phyloP scores from a whole-genome alignment of 768 basidiomycete genomes.

The Leccinum imitatum region DNA sequence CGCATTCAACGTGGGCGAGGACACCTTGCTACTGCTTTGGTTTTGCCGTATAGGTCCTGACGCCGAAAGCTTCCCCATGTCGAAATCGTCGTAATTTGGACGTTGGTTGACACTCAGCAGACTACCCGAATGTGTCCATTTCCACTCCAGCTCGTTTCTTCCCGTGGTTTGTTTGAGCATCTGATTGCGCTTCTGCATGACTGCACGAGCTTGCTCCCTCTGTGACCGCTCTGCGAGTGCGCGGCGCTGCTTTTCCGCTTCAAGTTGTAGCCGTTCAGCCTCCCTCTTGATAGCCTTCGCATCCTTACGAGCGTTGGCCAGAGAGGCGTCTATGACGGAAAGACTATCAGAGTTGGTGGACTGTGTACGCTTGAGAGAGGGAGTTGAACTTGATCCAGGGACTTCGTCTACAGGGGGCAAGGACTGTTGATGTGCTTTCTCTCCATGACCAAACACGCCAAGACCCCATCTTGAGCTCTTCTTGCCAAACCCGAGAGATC shows the following conservation, averaged over 20 bases:
- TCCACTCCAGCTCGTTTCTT: constrained; percentile 65
- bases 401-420: constrained; percentile 76
- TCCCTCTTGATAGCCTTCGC: constrained; percentile 80
- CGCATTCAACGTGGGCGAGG: constrained; percentile 55
- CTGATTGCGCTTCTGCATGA: constrained; percentile 86
- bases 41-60: constrained; percentile 66
- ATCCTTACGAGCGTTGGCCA: constrained; percentile 46
- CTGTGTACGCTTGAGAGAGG: constrained; percentile 76
- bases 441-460: constrained; percentile 66
- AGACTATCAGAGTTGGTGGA: constrained; percentile 74
- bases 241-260: constrained; percentile 84
- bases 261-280: constrained; percentile 70
- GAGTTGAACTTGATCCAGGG: constrained; percentile 51
- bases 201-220: constrained; percentile 86
- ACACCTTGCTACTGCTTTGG: constrained; percentile 40
- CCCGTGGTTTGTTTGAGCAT: constrained; percentile 58
- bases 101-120: constrained; percentile 41
- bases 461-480: constrained; percentile 69
- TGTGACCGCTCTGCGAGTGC: constrained; percentile 70
- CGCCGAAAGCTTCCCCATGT: constrained; percentile 53
- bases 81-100: constrained; percentile 28
- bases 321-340: constrained; percentile 53
- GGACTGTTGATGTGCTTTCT: constrained; percentile 60
- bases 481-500: constrained; percentile 63
- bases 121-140: constrained; percentile 41